Evolutionary conservation across 2,329 filamentous ascomycete genomes (phyloP), one percentile per base, ranked within the genome.

Genomic region (Fusarium protoensiforme): DNA sequence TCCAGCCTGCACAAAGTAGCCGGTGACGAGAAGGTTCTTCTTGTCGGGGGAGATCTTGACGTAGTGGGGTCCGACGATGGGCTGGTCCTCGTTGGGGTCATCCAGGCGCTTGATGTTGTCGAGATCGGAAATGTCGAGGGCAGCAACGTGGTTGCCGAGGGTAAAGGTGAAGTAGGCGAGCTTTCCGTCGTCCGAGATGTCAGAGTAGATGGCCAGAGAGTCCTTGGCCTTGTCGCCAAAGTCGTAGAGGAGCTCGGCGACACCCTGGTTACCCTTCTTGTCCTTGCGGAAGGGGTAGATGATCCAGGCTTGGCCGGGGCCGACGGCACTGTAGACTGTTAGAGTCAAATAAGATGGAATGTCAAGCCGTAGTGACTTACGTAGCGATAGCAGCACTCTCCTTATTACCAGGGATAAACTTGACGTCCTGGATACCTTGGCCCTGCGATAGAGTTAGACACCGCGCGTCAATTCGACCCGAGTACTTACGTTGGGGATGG

Each of bases 1-100:
- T 29, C 89, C 89, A 11, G 86, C 88, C 81, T 92, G 89, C 4
- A 92, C 88, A 75, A 92, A 92, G 82, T 92, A 92, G 61, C 90
- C 90, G n/a, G 88, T 90, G 16, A 91, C 89, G 3, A 91, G 83
- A 18, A 92, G 80, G 78, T 91, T 88, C 84, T 90, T 90, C 84
- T 91, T 89, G 72, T 91, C 90, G 0, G 90, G 89, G 6, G 88
- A 87, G 67, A 92, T 84, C 83, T 91, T 92, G 82, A 92, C 82
- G 74, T 91, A 92, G 82, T 92, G 90, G 0, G 89, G 89, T 1
- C 89, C 89, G 61, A 91, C 84, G 67, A 87, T 89, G 22, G 88
- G 88, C 79, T 92, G 90, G 33, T 83, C 79, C 78, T 88, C 87
- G 64, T 90, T 79, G 0, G 89, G 89, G 74, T 92, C 82, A 70